Conservation (phyloP, 768 basidiomycete genomes). For the Butyriboletus loyo region DNA sequence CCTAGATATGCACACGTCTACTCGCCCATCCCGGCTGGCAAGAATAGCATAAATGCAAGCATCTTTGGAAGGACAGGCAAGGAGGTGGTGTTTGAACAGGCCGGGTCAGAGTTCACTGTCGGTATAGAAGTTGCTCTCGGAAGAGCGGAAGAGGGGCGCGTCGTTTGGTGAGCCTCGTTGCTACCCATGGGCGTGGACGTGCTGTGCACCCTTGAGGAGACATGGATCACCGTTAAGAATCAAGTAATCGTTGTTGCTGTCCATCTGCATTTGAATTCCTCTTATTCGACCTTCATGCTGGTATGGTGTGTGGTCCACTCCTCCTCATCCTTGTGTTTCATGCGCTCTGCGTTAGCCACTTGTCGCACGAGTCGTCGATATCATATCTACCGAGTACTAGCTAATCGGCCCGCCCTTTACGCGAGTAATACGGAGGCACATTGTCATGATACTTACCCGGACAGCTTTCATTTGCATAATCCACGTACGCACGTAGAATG, state of each 20-base stretch:
- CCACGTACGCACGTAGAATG: constrained; percentile 4
- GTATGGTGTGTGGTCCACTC: constrained; percentile 7
- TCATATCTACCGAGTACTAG: constrained; percentile 1
- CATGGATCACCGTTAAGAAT: constrained; percentile 4
- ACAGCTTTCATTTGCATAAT: constrained; percentile 22
- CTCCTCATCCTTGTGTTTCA: not conserved
- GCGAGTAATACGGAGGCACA: constrained; percentile 3
- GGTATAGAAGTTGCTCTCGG: constrained; percentile 33
- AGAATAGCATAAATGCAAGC: constrained; percentile 10
- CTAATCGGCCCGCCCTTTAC: constrained; percentile 11
- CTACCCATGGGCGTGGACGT: not conserved
- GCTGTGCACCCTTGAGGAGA: not conserved
- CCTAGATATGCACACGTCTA: constrained; percentile 31
- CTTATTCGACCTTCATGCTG: not conserved
- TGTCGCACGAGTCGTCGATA: not conserved
- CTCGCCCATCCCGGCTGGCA: constrained; percentile 12
- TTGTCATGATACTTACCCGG: constrained; percentile 9
- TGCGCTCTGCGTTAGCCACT: not conserved
- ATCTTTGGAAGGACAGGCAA: constrained; percentile 14
- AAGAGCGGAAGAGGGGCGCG: constrained; percentile 32
- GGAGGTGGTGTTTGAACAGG: constrained; percentile 27
- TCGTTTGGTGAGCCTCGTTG: constrained; percentile 25
- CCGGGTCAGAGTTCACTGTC: constrained; percentile 25
- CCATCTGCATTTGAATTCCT: constrained; percentile 9
- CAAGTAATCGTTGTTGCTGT: constrained; percentile 15